Percentiles rank a stretch among this genome's conserved stretches.
phyloP scores from a whole-genome alignment of 1,284 basidiomycete species.

The Afroboletus lepidellus region DNA sequence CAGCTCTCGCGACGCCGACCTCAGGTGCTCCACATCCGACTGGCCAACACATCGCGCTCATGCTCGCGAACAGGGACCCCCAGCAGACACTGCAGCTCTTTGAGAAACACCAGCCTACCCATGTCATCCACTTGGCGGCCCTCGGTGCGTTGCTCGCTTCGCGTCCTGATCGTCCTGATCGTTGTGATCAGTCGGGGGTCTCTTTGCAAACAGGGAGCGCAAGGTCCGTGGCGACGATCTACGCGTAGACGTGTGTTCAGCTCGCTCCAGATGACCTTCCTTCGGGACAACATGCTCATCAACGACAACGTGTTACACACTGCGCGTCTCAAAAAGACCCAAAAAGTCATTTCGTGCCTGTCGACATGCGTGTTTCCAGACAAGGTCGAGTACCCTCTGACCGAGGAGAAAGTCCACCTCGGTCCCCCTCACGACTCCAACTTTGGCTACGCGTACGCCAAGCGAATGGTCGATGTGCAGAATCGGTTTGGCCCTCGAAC shows the following conservation, averaged over 20 bases:
- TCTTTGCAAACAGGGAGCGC: slow-evolving; percentile 90
- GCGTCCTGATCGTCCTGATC: slow-evolving; percentile 6
- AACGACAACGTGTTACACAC: slow-evolving; percentile 87
- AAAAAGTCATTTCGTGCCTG: slow-evolving; percentile 82
- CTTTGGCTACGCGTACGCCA: slow-evolving; percentile 91
- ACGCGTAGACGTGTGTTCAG: neutral
- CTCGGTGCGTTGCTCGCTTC: slow-evolving; percentile 56
- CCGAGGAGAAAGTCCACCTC: slow-evolving; percentile 84
- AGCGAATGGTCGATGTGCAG: slow-evolving; percentile 90
- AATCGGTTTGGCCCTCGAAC: slow-evolving; percentile 66
- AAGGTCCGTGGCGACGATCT: slow-evolving; percentile 49
- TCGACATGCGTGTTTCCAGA: slow-evolving; percentile 90
- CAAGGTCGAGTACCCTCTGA: slow-evolving; percentile 84
- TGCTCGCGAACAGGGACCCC: slow-evolving; percentile 48
- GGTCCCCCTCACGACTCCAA: slow-evolving; percentile 88
- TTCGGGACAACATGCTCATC: slow-evolving; percentile 87
- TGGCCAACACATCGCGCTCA: neutral
- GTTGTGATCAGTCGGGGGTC: slow-evolving; percentile 69
- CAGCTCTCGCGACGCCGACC: slow-evolving; percentile 72
- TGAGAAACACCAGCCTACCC: slow-evolving; percentile 85
- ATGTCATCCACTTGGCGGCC: slow-evolving; percentile 89
- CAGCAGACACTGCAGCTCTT: slow-evolving; percentile 68
- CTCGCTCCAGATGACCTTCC: slow-evolving; percentile 66
- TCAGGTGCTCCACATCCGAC: slow-evolving; percentile 47
- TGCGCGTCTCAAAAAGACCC: slow-evolving; percentile 58